phyloP scores from a whole-genome alignment of 2,329 filamentous ascomycete genomes.

The Helotiales sp. region DNA sequence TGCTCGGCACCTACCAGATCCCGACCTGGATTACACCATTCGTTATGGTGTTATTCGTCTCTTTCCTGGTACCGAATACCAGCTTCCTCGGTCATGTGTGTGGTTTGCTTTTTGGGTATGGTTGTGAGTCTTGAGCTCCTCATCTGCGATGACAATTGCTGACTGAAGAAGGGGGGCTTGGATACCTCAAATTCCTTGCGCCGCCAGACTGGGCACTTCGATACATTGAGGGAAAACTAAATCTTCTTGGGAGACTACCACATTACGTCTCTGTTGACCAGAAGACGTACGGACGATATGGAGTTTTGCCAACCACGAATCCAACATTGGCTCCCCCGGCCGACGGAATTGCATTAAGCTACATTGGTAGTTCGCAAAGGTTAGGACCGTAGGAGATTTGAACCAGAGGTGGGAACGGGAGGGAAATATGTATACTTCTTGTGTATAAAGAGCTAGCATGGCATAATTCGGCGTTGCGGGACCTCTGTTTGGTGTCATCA shows the following conservation, averaged over 20 bases:
- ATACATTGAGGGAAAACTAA: constrained; percentile 86
- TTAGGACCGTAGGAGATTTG: constrained; percentile 73
- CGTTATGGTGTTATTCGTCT: constrained; percentile 71
- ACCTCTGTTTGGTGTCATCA: constrained; percentile 2
- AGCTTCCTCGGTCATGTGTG: constrained; percentile 86
- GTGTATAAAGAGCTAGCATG: constrained; percentile 26
- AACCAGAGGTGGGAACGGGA: constrained; percentile 32
- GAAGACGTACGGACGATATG: constrained; percentile 92
- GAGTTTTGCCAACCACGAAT: constrained; percentile 69
- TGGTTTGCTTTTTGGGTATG: constrained; percentile 80
- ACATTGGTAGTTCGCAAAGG: constrained; percentile 65
- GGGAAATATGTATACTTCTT: constrained; percentile 10
- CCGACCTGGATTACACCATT: constrained; percentile 92
- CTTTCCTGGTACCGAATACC: constrained; percentile 75
- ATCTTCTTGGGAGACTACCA: constrained; percentile 78
- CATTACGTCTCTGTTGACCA: constrained; percentile 95
- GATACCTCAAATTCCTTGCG: constrained; percentile 85
- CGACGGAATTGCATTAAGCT: constrained; percentile 53
- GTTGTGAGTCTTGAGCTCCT: constrained; percentile 58
- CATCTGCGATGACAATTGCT: constrained; percentile 14
- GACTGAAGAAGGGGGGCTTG: constrained; percentile 66
- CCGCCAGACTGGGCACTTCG: constrained; percentile 86
- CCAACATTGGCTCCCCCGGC: constrained; percentile 38
- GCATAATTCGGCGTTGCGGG: constrained; percentile 28
- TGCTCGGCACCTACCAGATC: constrained; percentile 63